Evolutionary conservation across 306 rosid species (phyloP).

Genomic region (Geum urbanum): DNA sequence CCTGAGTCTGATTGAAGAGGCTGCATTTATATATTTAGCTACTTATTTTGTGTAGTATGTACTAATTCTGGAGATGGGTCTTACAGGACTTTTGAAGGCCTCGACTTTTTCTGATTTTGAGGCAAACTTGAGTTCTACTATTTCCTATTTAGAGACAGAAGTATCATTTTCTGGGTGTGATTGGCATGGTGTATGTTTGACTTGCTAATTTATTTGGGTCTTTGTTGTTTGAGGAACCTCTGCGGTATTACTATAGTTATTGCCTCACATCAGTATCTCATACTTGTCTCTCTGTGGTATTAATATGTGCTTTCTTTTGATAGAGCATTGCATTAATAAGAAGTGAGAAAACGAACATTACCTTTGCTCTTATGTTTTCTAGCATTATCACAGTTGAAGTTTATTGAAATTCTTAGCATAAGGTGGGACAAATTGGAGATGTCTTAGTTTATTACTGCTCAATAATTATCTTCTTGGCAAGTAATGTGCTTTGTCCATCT

Average conservation of each 20-base stretch:
- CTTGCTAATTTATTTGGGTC: constrained; percentile 2
- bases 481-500: neutral
- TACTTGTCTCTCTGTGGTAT: neutral
- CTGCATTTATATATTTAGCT: constrained; percentile 13
- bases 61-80: constrained; percentile 31
- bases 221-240: constrained; percentile 3
- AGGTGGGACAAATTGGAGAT: neutral
- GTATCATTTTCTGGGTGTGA: neutral
- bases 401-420: neutral
- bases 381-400: neutral
- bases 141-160: neutral
- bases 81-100: neutral
- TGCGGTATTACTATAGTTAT: neutral
- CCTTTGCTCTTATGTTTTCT: neutral
- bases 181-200: neutral
- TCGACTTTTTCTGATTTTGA: constrained; percentile 3
- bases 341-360: neutral
- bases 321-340: neutral
- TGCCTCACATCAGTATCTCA: neutral
- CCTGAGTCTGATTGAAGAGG: neutral
- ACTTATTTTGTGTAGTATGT: neutral
- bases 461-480: neutral
- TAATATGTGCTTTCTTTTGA: neutral
- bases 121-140: neutral
- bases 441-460: neutral